Base-by-base conservation (phyloP, 208 protist species). In the Leishmania major region DNA sequence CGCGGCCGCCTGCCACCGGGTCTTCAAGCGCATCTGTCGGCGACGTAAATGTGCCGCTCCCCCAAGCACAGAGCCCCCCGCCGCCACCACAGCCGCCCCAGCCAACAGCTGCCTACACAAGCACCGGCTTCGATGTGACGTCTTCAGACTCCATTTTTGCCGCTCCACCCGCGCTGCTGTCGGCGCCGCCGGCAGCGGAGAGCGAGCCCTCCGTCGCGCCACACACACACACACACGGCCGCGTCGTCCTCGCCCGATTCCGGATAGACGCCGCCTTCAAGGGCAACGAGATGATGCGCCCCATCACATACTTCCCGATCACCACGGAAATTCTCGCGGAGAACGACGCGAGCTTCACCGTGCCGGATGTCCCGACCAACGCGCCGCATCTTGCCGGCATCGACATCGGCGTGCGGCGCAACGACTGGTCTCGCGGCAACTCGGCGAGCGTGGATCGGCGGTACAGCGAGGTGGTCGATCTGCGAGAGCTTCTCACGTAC, bases 251-350 rank as follows among this genome's bases (percentile, higher is more conserved):
- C 10, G 90, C 89, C 1, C 85, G 75, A 35, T 94, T 96, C 73
- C 67, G 75, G 2, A 90, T 95, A 11, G 88, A 91, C 13, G 67
- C 79, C 5, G 80, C 91, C 28, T 89, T 90, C 70, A 80, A 90
- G 28, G 86, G 91, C 10, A 90, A 87, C 45, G 88, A 94, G 69
- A 53, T 93, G 80, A 82, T 94, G 73, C 85, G 90, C 0, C 82
- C 88, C 49, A 91, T 93, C 43, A 97, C 92, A 37, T 95, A 95
- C 82, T 97, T 97, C 76, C 88, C 91, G 19, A 94, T 97, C 49
- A 83, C 71, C 15, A 89, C 86, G 40, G 88, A 86, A 51, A 85
- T 97, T 73, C 83, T 88, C 35, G 84, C 82, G 25, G 84, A 91
- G 2, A 89, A 92, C 83, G 80, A 87, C 35, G 83, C 70, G 60